A percentile compares a stretch with the other conserved stretches of the same genome.
phyloP scores from a whole-genome alignment of 225 moss, liverwort and hornwort species.

The Neckera pumila region DNA sequence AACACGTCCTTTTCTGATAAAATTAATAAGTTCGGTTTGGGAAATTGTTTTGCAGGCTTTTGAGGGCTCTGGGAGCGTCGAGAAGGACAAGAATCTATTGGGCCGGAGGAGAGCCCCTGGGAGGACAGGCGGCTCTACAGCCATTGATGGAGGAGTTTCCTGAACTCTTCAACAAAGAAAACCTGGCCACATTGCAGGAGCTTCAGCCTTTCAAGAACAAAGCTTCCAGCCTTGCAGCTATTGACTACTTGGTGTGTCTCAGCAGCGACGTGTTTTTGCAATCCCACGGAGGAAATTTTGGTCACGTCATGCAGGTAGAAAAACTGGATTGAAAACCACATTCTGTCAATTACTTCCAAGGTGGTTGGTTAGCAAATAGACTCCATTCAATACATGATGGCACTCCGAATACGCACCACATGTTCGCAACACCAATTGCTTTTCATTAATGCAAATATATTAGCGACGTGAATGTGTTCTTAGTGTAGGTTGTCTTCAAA shows the following conservation, averaged over 20 bases:
- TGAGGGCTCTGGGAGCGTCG: constrained; percentile 56
- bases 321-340: background rate
- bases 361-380: background rate
- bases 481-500: background rate
- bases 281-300: constrained; percentile 64
- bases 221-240: constrained; percentile 57
- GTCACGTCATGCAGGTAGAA: constrained; percentile 48
- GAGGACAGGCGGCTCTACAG: constrained; percentile 21
- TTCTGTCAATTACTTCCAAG: background rate
- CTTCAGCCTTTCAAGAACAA: constrained; percentile 34
- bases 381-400: background rate
- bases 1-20: background rate
- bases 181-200: constrained; percentile 28
- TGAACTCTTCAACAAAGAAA: constrained; percentile 34
- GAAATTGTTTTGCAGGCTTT: constrained; percentile 7
- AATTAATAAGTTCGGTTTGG: background rate
- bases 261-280: constrained; percentile 56
- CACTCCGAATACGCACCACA: background rate
- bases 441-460: background rate
- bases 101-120: constrained; percentile 54
- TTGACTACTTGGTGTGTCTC: constrained; percentile 58
- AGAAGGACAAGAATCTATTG: constrained; percentile 34
- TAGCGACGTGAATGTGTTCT: background rate
- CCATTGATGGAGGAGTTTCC: constrained; percentile 31
- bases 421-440: background rate